phyloP scores from a whole-genome alignment of 768 basidiomycete species.

The Suillus decipiens region DNA sequence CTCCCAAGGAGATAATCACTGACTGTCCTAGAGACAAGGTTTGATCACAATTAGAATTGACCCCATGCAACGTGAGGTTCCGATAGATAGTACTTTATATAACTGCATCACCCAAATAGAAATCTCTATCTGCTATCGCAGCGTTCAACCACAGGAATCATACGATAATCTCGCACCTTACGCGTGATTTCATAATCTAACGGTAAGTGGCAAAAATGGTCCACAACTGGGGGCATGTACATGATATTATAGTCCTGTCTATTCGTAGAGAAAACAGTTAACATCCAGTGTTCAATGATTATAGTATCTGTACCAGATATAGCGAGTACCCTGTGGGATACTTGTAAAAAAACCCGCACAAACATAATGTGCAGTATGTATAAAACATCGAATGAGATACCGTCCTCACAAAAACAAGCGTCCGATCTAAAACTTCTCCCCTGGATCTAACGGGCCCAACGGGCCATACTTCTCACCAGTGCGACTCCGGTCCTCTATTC shows the following conservation, averaged over 20 bases:
- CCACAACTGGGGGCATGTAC: not conserved
- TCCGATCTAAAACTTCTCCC: constrained; percentile 46
- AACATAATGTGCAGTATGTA: constrained; percentile 32
- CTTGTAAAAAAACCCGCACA: constrained; percentile 27
- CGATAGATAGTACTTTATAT: not conserved
- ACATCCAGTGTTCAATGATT: not conserved
- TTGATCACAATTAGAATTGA: not conserved
- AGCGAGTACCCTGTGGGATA: constrained; percentile 4
- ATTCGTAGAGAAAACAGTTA: not conserved
- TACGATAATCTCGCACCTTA: too few species aligned
- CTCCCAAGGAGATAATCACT: not conserved
- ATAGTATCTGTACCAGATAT: constrained; percentile 6
- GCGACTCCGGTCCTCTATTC: constrained; percentile 41
- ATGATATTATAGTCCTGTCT: not conserved
- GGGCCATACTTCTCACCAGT: constrained; percentile 46
- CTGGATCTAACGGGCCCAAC: constrained; percentile 62
- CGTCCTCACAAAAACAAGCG: constrained; percentile 17
- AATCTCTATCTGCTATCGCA: not conserved
- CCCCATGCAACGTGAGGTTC: too few species aligned
- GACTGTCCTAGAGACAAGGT: not conserved
- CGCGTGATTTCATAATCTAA: too few species aligned
- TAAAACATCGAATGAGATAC: constrained; percentile 22
- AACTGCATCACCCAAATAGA: not conserved
- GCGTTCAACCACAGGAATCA: too few species aligned
- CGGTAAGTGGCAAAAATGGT: not conserved